phyloP scores from a whole-genome alignment of 495 filamentous ascomycete species.

The Trichoderma virens region DNA sequence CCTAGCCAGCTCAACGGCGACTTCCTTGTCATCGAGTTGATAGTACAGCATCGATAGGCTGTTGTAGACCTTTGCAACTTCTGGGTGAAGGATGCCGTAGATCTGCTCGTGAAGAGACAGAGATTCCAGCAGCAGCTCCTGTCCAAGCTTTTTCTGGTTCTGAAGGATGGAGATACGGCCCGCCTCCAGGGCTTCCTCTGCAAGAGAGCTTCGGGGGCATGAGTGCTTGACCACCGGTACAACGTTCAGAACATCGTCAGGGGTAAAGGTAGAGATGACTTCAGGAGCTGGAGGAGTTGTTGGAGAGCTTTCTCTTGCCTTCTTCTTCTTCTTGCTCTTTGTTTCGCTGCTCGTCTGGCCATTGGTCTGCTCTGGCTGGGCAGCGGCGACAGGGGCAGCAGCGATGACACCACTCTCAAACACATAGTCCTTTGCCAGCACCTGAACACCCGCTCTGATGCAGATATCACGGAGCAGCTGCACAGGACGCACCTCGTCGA shows the following conservation, averaged over 20 bases:
- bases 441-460: conserved; percentile 85
- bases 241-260: conserved; percentile 84
- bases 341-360: conserved; percentile 28
- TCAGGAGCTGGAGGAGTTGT: conserved; percentile 45
- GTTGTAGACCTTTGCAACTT: conserved; percentile 93
- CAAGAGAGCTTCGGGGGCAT: conserved; percentile 75
- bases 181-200: conserved; percentile 92
- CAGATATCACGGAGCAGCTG: conserved; percentile 86
- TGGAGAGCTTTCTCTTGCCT: conserved; percentile 41
- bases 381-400: conserved; percentile 16
- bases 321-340: conserved; percentile 57
- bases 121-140: conserved; percentile 91
- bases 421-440: conserved; percentile 71
- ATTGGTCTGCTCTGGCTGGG: conserved; percentile 25
- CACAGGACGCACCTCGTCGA: conserved; percentile 54
- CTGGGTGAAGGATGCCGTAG: conserved; percentile 94
- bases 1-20: conserved; percentile 87
- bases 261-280: conserved; percentile 56
- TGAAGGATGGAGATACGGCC: conserved; percentile 91
- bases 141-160: conserved; percentile 89
- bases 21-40: conserved; percentile 89
- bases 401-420: conserved; percentile 46
- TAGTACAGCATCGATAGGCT: conserved; percentile 92
- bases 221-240: conserved; percentile 93
- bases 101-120: conserved; percentile 97